These are phyloP conservation scores for Trichophyton benhamiae DNA, from an alignment of 2,329 filamentous ascomycete genomes.

Conservation along the genomic window DNA sequence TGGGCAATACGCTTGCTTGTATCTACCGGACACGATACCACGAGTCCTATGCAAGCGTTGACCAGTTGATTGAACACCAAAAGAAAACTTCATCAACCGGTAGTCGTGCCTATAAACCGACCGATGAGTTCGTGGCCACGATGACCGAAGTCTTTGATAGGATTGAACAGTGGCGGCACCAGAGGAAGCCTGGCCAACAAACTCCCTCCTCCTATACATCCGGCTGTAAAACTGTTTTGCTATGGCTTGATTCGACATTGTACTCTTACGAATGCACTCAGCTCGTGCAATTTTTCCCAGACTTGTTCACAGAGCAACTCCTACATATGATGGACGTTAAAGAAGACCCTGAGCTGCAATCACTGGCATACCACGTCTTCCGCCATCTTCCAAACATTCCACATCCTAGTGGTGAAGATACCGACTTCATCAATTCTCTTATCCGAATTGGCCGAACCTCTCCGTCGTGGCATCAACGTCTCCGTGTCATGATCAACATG, in stretches of 20 bases:
- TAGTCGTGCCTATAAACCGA: conserved; percentile 68
- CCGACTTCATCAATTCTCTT: conserved; percentile 69
- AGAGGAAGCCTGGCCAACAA: conserved; percentile 76
- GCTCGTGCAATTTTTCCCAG: conserved; percentile 80
- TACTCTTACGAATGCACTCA: conserved; percentile 88
- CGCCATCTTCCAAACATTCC: conserved; percentile 92
- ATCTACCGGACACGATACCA: conserved; percentile 89
- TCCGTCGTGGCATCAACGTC: conserved; percentile 84
- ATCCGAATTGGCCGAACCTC: conserved; percentile 79
- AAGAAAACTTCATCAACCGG: conserved; percentile 71
- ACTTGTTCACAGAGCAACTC: conserved; percentile 79
- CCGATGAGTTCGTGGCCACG: conserved; percentile 57
- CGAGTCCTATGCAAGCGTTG: conserved; percentile 77
- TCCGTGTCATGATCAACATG: conserved; percentile 93
- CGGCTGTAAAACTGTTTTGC: conserved; percentile 85
- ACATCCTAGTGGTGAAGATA: conserved; percentile 74
- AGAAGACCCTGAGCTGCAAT: conserved; percentile 90
- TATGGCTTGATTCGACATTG: conserved; percentile 86
- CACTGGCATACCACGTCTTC: conserved; percentile 91
- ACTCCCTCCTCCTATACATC: conserved; percentile 90
- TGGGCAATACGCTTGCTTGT: conserved; percentile 75
- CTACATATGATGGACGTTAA: conserved; percentile 99
- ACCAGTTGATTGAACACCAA: conserved; percentile 63
- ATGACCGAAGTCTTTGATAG: conserved; percentile 64
- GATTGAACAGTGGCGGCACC: conserved; percentile 75